A percentile compares a stretch with the other conserved stretches of the same genome.
These are phyloP conservation scores for Candida succiphila DNA, from an alignment of 805 yeast genomes.

Conservation along the genomic window DNA sequence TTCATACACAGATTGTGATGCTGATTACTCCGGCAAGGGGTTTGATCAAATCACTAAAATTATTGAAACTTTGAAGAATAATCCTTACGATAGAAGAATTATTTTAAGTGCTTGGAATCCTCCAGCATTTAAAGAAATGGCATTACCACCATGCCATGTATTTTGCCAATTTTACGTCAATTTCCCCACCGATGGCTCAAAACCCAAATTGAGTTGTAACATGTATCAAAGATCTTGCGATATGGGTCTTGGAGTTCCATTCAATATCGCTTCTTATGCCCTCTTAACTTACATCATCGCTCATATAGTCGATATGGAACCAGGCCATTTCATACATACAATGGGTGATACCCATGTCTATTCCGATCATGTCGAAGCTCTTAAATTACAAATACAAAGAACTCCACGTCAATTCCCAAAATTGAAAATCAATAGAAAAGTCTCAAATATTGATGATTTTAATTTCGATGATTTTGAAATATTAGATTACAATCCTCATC, in stretches of 20 bases:
- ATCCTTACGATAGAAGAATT: constrained; percentile 92
- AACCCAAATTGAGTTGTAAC: constrained; percentile 73
- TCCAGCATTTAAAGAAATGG: constrained; percentile 88
- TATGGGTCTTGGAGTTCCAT: constrained; percentile 99
- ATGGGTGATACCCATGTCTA: constrained; percentile 97
- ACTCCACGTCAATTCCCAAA: constrained; percentile 76
- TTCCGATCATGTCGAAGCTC: constrained; percentile 85
- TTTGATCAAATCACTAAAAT: constrained; percentile 81
- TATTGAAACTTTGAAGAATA: constrained; percentile 68
- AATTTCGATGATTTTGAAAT: constrained; percentile 82
- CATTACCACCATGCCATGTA: constrained; percentile 97
- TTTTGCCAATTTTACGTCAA: constrained; percentile 91
- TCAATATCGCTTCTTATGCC: constrained; percentile 95
- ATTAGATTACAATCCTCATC: constrained; percentile 69
- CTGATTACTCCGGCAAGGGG: constrained; percentile 83
- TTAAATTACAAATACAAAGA: constrained; percentile 70
- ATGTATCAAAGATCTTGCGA: constrained; percentile 97
- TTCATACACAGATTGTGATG: constrained; percentile 73
- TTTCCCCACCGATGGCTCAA: constrained; percentile 46
- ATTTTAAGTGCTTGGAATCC: constrained; percentile 99
- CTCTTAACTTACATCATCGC: constrained; percentile 91
- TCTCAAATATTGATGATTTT: constrained; percentile 77
- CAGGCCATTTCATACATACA: constrained; percentile 92
- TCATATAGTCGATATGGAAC: constrained; percentile 86
- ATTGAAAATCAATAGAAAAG: constrained; percentile 56